Conservation (phyloP, 441 rosid genomes). For the Populus trichocarpa region DNA sequence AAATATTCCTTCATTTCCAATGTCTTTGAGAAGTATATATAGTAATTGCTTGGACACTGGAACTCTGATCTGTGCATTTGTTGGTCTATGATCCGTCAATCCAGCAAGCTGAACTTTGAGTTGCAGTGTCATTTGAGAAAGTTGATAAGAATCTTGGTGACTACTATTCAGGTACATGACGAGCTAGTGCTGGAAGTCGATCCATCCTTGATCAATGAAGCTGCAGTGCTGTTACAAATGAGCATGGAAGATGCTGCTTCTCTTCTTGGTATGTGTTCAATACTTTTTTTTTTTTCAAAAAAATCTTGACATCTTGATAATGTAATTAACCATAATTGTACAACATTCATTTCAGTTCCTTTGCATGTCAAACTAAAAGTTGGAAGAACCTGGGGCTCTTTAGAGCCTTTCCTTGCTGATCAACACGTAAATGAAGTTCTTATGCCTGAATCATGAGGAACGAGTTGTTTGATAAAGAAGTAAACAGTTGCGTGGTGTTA, state of each 20-base stretch:
- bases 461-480: background rate
- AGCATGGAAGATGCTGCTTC: slow-evolving; percentile 86
- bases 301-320: slow-evolving; percentile 8
- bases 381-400: slow-evolving; percentile 96
- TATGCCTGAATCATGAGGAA: slow-evolving; percentile 19
- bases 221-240: slow-evolving; percentile 54
- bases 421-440: slow-evolving; percentile 27
- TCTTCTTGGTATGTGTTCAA: slow-evolving; percentile 58
- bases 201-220: slow-evolving; percentile 68
- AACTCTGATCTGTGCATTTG: background rate
- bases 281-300: background rate
- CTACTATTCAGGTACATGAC: slow-evolving; percentile 72
- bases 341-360: slow-evolving; percentile 58
- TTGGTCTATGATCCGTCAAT: background rate
- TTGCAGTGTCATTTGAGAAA: background rate
- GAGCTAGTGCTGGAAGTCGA: slow-evolving; percentile 85
- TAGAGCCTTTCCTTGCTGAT: slow-evolving; percentile 58
- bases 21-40: background rate
- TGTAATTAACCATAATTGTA: slow-evolving; percentile 7
- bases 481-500: slow-evolving; percentile 1
- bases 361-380: slow-evolving; percentile 76
- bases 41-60: background rate
- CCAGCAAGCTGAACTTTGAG: slow-evolving; percentile 7
- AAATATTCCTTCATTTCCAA: background rate
- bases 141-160: slow-evolving; percentile 10